Base-by-base conservation (phyloP, 108 stramenopile genomes). In the Nitzschia palea region DNA sequence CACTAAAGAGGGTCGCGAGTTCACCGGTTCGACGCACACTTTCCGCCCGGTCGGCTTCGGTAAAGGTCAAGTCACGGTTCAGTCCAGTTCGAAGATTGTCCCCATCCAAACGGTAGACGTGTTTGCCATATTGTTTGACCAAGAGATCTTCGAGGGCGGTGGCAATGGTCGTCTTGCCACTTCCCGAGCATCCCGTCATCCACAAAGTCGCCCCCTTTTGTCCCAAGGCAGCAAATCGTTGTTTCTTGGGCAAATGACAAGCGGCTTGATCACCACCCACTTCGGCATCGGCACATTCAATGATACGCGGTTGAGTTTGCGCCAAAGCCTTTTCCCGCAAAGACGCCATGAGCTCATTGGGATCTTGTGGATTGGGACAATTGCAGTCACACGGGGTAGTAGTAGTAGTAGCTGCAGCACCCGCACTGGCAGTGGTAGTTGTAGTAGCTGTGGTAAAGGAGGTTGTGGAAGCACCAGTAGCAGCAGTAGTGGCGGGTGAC, bases 201-300 rank as follows among this genome's bases (percentile, higher is more conserved):
- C 98, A 98, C n/a, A 98, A 78, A 2, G 97, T 97, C 29, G 96
- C 94, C 8, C 95, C 95, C 90, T 98, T 97, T 83, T 98, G 98
- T 28, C 86, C 80, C 55, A 97, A 56, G 0, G 98, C 95, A 0
- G 94, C 93, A 69, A 80, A 97, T 2, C 98, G 93, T 29, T 77
- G 79, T 23, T 68, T 26, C 3, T 90, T 66, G 44, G 98, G 94
- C 5, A 98, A 76, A 70, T 98, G 98, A 64, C 98, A 98, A 18
- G 95, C 95, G 17, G 80, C 76, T 81, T 98, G 98, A 9, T 83
- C 85, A 32, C 82, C 93, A n/a, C 94, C 94, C 27, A 79, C 95
- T 20, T 82, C 80, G 54, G 98, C 98, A 26, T 74, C 83, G 23
- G 88, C 70, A 73, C 98, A 98, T 83, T 98, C 98, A 62, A 98